Evolutionary conservation across 2,329 filamentous ascomycete genomes (phyloP), one percentile per base, ranked within the genome.

Genomic region (Apiospora malaysiana): DNA sequence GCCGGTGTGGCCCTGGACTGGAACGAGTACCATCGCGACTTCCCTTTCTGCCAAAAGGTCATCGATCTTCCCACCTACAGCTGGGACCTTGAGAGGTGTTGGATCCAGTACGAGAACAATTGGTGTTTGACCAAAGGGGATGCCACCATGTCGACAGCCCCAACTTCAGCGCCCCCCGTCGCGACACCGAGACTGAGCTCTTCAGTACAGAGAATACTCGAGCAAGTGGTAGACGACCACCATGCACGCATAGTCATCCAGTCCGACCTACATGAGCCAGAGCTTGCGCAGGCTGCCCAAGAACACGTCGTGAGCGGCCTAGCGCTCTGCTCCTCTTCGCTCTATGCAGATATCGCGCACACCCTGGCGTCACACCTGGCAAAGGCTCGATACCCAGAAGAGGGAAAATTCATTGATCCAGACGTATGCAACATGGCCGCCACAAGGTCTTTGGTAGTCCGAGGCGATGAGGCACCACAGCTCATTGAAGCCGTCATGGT

Each of bases 71-170:
- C 90, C 1, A 85, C 86, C 2, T 92, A 92, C 78, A 84, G 82
- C 18, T 92, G 89, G 80, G 88, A 91, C 77, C 82, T 86, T 73
- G 91, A 91, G 82, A 86, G 84, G 71, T 91, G 91, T 72, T 81
- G 79, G 79, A 77, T 82, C 18, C 74, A 77, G 21, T 81, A 80
- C 59, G 73, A 84, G 74, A 87, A 90, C 76, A 87, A 91, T 80
- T 91, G 88, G 88, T 86, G 84, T 16, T 81, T 91, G 65, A 87
- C 85, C 72, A 92, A 91, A 81, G 89, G 88, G 37, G 86, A 90
- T 75, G 83, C 78, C 42, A 76, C 78, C 27, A 73, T 79, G 6
- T 65, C 66, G 32, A 71, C 68, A 25, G 25, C 68, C 32, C 59
- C 59, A 47, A 66, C 73, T 10, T 70, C 74, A 51, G 73, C 72